Evolutionary conservation across 805 yeast species (phyloP).

Genomic region (Komagataella kurtzmanii): DNA sequence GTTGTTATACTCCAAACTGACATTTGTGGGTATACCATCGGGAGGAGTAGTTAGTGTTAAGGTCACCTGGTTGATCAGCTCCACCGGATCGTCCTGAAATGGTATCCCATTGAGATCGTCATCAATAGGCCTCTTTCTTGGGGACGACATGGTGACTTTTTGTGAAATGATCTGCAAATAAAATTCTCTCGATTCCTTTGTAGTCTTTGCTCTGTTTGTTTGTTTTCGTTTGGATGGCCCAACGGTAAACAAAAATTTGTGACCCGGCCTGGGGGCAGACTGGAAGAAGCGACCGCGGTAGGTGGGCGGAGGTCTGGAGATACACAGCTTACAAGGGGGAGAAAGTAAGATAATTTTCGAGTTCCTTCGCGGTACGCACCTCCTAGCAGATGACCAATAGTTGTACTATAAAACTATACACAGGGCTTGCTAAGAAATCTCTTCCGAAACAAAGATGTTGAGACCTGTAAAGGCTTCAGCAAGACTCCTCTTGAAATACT

Average conservation of each 20-base stretch:
- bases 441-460: slow-evolving; percentile 64
- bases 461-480: slow-evolving; percentile 86
- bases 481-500: slow-evolving; percentile 61
- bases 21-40: slow-evolving; percentile 49
- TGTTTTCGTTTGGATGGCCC: neutral
- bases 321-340: neutral
- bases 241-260: neutral
- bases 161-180: neutral
- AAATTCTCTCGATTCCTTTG: neutral
- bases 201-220: neutral
- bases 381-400: neutral
- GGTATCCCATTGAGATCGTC: slow-evolving; percentile 1
- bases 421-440: slow-evolving; percentile 9
- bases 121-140: neutral
- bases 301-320: too few relatives aligned
- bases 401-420: too few relatives aligned
- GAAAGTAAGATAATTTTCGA: neutral
- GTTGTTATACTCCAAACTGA: slow-evolving; percentile 61
- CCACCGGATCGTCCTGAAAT: slow-evolving; percentile 41
- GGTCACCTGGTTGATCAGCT: slow-evolving; percentile 63
- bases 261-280: neutral
- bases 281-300: neutral
- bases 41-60: slow-evolving; percentile 58
- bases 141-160: neutral
- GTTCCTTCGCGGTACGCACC: neutral